These are phyloP conservation scores for Toxicodendron radicans DNA, from an alignment of 345 rosid species.

Conservation along the genomic window DNA sequence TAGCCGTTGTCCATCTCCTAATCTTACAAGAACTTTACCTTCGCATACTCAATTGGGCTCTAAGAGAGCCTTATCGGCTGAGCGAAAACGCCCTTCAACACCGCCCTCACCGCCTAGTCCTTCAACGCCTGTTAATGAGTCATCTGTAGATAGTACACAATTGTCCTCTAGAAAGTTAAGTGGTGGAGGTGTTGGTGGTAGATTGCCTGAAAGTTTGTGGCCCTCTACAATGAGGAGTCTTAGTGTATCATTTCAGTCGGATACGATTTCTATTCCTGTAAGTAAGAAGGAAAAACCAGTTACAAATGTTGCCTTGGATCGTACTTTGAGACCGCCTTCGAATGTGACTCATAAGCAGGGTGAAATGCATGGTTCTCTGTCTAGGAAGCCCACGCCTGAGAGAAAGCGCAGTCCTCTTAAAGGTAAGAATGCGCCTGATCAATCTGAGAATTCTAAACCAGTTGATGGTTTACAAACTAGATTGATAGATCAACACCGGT, in stretches of 20 bases:
- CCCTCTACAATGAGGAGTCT: conserved; percentile 99
- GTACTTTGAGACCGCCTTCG: conserved; percentile 81
- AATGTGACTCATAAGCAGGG: conserved; percentile 71
- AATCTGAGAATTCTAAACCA: conserved; percentile 92
- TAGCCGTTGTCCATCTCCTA: conserved; percentile 77
- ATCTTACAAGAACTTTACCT: conserved; percentile 48
- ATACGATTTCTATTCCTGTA: conserved; percentile 73
- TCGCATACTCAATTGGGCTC: conserved; percentile 49
- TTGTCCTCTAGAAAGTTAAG: conserved; percentile 63
- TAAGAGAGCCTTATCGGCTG: conserved; percentile 83
- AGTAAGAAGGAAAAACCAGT: conserved; percentile 82
- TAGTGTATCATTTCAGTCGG: conserved; percentile 92
- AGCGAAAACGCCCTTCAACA: conserved; percentile 83
- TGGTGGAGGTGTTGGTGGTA: conserved; percentile 52
- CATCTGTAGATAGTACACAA: conserved; percentile 45
- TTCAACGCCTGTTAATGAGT: conserved; percentile 72
- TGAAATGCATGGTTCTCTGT: conserved; percentile 44
- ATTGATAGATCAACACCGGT: conserved; percentile 86
- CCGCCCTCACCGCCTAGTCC: conserved; percentile 65
- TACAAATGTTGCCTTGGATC: conserved; percentile 53
- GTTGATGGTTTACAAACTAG: conserved; percentile 62
- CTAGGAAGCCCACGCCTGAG: conserved; percentile 77
- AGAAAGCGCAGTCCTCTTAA: conserved; percentile 79
- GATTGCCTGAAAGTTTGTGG: conserved; percentile 91
- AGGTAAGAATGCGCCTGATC: conserved; percentile 80